Conservation (phyloP, 306 rosid species). For the cucumber (Cucumis sativus) region Cucumber_9930_V3 NC_026657.2:34983001-34983500, state of each 20-base stretch:
- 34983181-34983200: constrained; percentile 86
- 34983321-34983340: neutral
- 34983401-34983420: constrained; percentile 74
- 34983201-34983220: constrained; percentile 99
- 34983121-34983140: constrained; percentile 39
- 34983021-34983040: constrained; percentile 97
- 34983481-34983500: neutral
- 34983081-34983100: neutral
- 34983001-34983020: constrained; percentile 85
- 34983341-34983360: constrained; percentile 59
- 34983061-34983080: neutral
- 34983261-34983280: neutral
- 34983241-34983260: constrained; percentile 89
- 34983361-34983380: constrained; percentile 76
- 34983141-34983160: constrained; percentile 86
- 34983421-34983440: neutral
- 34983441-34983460: neutral
- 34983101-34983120: neutral
- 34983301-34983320: neutral
- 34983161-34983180: constrained; percentile 77
- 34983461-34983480: neutral
- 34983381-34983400: constrained; percentile 85
- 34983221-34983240: constrained; percentile 80
- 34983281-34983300: neutral
- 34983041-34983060: constrained; percentile 75